Evolutionary conservation across 768 basidiomycete species (phyloP).

Genomic region (Lepiota venenata): DNA sequence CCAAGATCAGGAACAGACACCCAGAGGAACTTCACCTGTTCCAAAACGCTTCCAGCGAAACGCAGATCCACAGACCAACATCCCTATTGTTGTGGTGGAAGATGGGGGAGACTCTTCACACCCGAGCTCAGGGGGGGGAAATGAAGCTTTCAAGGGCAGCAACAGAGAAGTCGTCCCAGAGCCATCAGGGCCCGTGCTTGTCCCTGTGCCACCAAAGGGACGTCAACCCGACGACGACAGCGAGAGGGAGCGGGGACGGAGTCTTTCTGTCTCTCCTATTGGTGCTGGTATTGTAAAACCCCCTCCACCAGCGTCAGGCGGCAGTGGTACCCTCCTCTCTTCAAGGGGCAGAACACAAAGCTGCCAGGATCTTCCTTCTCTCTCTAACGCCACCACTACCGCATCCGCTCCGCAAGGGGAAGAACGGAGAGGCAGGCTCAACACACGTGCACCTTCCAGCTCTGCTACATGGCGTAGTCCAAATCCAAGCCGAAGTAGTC

Average conservation of each 20-base stretch:
- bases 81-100: constrained; percentile 8
- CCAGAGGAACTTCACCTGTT: neutral
- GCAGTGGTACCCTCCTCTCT: neutral
- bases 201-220: neutral
- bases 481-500: constrained; percentile 11
- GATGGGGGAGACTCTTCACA: neutral
- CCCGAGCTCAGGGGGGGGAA: neutral
- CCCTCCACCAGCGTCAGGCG: neutral
- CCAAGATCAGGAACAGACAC: constrained; percentile 15
- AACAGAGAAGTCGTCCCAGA: neutral
- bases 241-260: neutral
- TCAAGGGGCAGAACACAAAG: constrained; percentile 7
- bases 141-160: neutral
- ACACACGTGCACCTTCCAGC: constrained; percentile 3
- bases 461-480: constrained; percentile 11
- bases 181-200: neutral
- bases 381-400: neutral
- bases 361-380: constrained; percentile 5
- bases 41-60: neutral
- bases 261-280: constrained; percentile 3
- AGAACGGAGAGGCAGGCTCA: constrained; percentile 10
- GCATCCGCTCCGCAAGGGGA: neutral
- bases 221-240: neutral
- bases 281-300: neutral
- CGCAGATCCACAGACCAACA: neutral